A percentile compares a stretch with the other conserved stretches of the same genome.
These are phyloP conservation scores for Solanum boliviense DNA, from an alignment of 257 asterid genomes.

Conservation along the genomic window DNA sequence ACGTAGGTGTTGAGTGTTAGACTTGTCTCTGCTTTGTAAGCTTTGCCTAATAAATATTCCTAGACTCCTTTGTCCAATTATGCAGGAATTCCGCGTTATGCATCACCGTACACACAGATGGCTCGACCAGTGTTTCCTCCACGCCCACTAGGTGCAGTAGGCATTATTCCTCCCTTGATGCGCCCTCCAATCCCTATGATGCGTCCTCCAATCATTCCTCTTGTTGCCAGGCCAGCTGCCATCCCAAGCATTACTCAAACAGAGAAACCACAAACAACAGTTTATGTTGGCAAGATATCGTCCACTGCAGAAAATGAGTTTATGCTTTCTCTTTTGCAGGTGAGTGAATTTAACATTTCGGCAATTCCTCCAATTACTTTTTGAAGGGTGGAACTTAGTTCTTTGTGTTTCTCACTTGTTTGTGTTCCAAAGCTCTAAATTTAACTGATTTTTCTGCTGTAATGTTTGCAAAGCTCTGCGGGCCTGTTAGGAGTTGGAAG, in stretches of 20 bases:
- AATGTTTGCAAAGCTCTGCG: conserved; percentile 67
- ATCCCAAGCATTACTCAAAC: conserved; percentile 25
- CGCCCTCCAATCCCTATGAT: conserved; percentile 69
- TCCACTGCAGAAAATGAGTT: conserved; percentile 86
- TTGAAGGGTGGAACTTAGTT: neutral
- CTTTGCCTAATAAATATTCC: conserved; percentile 59
- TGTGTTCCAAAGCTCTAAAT: neutral
- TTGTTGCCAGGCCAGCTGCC: conserved; percentile 45
- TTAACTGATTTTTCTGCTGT: neutral
- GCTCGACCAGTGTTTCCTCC: conserved; percentile 60
- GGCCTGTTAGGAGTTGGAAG: conserved; percentile 96
- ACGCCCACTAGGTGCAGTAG: conserved; percentile 45
- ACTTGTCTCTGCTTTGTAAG: conserved; percentile 5
- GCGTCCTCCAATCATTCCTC: conserved; percentile 62
- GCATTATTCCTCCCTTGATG: conserved; percentile 52
- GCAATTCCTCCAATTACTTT: neutral
- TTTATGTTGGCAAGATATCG: conserved; percentile 86
- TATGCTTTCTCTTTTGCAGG: conserved; percentile 84
- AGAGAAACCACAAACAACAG: conserved; percentile 86
- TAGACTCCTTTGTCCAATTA: conserved; percentile 42
- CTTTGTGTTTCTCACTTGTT: neutral
- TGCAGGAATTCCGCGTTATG: conserved; percentile 84
- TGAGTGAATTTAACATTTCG: conserved; percentile 15
- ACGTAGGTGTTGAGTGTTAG: neutral
- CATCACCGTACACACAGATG: conserved; percentile 56